These are phyloP conservation scores for Dalbergia cultrata DNA, from an alignment of 306 rosid species.

Conservation along the genomic window DNA sequence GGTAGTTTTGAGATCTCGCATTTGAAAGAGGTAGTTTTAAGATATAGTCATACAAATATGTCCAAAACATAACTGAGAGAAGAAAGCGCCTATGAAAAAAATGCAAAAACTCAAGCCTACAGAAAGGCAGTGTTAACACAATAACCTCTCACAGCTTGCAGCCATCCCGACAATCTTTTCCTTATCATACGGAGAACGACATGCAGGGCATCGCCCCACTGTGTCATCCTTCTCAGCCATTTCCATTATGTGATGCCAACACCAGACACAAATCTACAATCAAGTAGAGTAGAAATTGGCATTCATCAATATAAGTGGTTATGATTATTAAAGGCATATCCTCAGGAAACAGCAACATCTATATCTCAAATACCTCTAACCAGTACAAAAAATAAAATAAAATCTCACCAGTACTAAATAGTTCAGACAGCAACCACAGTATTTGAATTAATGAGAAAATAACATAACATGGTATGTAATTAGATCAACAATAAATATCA, in stretches of 20 bases:
- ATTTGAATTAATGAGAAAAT: conserved; percentile 13
- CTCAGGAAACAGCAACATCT: conserved; percentile 1
- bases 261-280: conserved; percentile 97
- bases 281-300: conserved; percentile 36
- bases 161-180: conserved; percentile 97
- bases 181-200: conserved; percentile 93
- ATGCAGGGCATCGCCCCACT: conserved; percentile 97
- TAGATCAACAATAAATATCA: conserved; percentile 12
- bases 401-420: not conserved
- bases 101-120: not conserved
- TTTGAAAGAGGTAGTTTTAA: not conserved
- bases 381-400: conserved; percentile 2
- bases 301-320: conserved; percentile 27
- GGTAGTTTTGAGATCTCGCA: not conserved
- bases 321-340: conserved; percentile 8
- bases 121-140: conserved; percentile 34
- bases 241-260: conserved; percentile 98
- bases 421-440: conserved; percentile 8
- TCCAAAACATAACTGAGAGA: not conserved
- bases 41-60: conserved; percentile 5
- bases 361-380: conserved; percentile 20
- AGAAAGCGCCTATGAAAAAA: conserved; percentile 15
- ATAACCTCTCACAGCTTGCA: conserved; percentile 82
- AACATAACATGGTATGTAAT: not conserved
- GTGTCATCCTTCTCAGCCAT: conserved; percentile 99